Evolutionary conservation across 176 grass and related monocot species (phyloP).

Genomic region (Calamus simplicifolius): DNA sequence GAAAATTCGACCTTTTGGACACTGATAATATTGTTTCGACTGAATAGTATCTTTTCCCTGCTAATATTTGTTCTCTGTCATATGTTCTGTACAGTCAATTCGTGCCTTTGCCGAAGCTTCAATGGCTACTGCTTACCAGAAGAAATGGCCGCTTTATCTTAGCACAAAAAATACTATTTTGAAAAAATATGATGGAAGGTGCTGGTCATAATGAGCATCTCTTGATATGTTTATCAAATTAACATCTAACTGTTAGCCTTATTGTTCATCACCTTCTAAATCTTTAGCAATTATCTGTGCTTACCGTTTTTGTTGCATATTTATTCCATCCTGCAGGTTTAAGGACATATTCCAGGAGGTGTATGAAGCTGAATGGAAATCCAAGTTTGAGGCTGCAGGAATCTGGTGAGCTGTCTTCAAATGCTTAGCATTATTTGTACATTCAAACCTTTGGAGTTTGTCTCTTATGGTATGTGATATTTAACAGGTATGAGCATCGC

Average conservation of each 20-base stretch:
- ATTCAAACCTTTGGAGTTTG: conserved; percentile 1
- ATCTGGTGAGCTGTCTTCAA: conserved; percentile 51
- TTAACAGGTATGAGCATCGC: conserved; percentile 82
- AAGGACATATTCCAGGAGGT: conserved; percentile 99
- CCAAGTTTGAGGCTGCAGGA: conserved; percentile 73
- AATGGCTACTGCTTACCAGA: conserved; percentile 81
- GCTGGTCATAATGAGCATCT: background rate
- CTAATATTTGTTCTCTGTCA: conserved; percentile 1
- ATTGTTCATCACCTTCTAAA: background rate
- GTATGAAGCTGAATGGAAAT: conserved; percentile 91
- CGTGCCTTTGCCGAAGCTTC: conserved; percentile 79
- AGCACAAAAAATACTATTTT: conserved; percentile 99
- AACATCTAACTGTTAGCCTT: background rate
- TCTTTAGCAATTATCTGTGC: conserved; percentile 6
- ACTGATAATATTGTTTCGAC: background rate
- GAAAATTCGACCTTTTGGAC: conserved; percentile 6
- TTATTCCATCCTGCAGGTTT: conserved; percentile 50
- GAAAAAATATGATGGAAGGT: conserved; percentile 99
- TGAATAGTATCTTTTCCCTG: background rate
- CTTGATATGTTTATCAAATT: background rate
- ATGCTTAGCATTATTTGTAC: conserved; percentile 4
- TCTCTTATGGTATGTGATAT: conserved; percentile 13
- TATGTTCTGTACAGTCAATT: conserved; percentile 59
- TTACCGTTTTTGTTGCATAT: conserved; percentile 5
- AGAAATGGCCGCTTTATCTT: conserved; percentile 96